phyloP scores from a whole-genome alignment of 208 protist genomes.

The Eutreptiella sp. region DNA sequence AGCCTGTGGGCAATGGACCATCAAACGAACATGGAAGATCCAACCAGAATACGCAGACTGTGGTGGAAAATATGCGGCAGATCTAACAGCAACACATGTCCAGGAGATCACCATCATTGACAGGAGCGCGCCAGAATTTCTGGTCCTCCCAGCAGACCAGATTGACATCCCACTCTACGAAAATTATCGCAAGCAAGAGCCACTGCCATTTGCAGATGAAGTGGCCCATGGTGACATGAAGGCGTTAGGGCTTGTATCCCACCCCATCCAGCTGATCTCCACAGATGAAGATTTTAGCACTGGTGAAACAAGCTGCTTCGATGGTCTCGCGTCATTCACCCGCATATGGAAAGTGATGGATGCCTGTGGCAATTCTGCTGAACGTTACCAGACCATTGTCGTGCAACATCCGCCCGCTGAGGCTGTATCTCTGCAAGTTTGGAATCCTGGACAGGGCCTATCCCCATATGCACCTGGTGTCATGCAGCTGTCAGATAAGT shows the following conservation, averaged over 20 bases:
- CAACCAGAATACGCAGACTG: slow-evolving; percentile 5
- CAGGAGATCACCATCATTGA: slow-evolving; percentile 1
- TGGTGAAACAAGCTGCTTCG: no score
- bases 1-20: background rate
- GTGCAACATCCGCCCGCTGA: background rate
- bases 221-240: no score
- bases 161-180: no score
- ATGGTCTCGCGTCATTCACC: background rate
- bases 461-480: background rate
- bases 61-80: background rate
- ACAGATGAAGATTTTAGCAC: no score
- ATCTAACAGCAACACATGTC: background rate
- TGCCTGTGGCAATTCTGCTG: background rate
- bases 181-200: no score
- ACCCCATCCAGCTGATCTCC: no score
- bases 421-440: background rate
- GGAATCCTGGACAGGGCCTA: background rate
- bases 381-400: background rate
- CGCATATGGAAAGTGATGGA: background rate
- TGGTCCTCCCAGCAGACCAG: no score
- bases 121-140: background rate
- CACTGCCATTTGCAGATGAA: no score
- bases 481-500: background rate
- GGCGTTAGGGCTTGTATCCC: no score
- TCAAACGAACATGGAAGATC: slow-evolving; percentile 8